Percentiles rank a stretch among this genome's conserved stretches.
Evolutionary conservation across 75 land plant species (phyloP).

Genomic region (Isoetes taiwanensis): DNA sequence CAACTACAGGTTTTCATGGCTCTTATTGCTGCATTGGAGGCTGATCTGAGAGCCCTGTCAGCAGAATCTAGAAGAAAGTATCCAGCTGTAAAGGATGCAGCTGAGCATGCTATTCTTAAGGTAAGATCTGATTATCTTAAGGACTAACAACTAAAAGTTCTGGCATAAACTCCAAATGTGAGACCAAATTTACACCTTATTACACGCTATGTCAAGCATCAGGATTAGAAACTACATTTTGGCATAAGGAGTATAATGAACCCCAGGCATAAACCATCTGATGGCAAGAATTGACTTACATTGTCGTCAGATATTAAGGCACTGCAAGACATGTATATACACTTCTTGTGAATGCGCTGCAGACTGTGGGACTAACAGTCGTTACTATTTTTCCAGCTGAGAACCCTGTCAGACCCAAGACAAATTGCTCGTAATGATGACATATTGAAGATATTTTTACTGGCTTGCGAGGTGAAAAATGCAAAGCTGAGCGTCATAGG

Average conservation of each 20-base stretch:
- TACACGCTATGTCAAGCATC: no score
- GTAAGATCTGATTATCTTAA: constrained; percentile 16
- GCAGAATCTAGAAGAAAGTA: constrained; percentile 74
- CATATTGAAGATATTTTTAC: constrained; percentile 64
- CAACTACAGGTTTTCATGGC: no score
- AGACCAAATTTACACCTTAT: no score
- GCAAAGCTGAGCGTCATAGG: constrained; percentile 89
- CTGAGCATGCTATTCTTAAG: constrained; percentile 95
- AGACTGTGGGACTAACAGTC: not conserved
- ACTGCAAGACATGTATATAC: not conserved
- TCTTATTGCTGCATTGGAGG: constrained; percentile 77
- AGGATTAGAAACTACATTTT: no score
- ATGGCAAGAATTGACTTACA: no score
- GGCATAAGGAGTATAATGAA: no score
- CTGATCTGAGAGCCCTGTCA: constrained; percentile 88
- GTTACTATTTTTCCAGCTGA: constrained; percentile 40
- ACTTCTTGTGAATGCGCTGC: not conserved
- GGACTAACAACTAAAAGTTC: not conserved
- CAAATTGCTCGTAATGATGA: constrained; percentile 82
- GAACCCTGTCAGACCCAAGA: constrained; percentile 59
- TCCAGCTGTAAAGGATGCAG: constrained; percentile 89
- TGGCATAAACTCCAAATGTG: no score
- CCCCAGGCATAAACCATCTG: no score
- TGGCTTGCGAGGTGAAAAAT: constrained; percentile 84
- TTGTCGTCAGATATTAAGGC: no score